Evolutionary conservation across 176 grass and related monocot species (phyloP), one percentile per base, ranked within the genome.

Genomic region (Elymus sibiricus): DNA sequence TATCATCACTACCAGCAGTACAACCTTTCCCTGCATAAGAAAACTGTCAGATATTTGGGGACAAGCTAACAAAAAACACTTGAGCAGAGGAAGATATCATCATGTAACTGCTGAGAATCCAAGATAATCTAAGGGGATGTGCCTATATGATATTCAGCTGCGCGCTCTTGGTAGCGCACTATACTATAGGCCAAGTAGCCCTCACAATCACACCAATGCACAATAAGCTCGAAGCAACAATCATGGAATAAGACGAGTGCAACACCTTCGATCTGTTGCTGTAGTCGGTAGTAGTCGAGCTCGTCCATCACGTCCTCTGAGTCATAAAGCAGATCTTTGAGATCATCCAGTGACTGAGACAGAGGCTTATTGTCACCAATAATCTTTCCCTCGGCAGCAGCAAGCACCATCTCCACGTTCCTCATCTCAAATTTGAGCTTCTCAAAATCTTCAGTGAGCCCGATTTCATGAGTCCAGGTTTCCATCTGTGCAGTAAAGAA

Each of bases 271-370:
- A 74, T 74, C 13, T 62, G 51, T 15, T 83, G 81, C 11, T 74
- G 24, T 5, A 83, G 68, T 0, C 84, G 24, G 49, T 68, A 79
- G 64, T 86, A 79, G 6, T 70, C 84, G 3, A 86, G 84, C 60
- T 86, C 84, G 0, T 86, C 73, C 74, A 86, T 78, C 6, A 79
- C 6, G 0, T 86, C 76, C 21, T 86, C 84, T 6, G 84, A 42
- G 16, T 86, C 84, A 69, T 78, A 56, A 47, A 86, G 63, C 31
- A 56, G 19, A 1, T 69, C 74, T 11, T 12, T 77, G 35, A 82
- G 46, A 55, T 56, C 22, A 56, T 11, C 65, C 22, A 82, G 46
- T 4, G 80, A 69, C 29, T 2, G 0, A 4, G 65, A 4, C 1
- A 82, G 31, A 26, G 13, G 65, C 65, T 11, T 58, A 22, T 58